Base-by-base conservation (phyloP, 306 rosid genomes). In the Rosa chinensis region DNA sequence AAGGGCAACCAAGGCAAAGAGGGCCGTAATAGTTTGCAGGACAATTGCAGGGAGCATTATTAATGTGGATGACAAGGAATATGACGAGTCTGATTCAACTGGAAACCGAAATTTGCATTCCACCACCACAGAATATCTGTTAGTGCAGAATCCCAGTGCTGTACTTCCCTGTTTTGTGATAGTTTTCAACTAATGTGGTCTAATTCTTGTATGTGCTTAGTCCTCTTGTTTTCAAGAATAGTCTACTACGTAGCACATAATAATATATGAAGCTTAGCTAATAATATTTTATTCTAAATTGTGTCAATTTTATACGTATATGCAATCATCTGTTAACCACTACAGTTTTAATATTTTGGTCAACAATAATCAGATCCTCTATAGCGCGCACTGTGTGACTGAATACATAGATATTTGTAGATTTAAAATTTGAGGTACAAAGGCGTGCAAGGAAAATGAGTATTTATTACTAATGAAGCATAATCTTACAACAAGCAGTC, bases 151-250 rank as follows among this genome's bases (percentile, higher is more conserved):
- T 87, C 92, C 92, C 17, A 75, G 79, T 79, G 89, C 93, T 82
- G 76, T 92, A 66, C 97, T 92, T 86, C 91, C 93, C 56, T 92
- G 96, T 84, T 92, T 92, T 85, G 92, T 92, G 18, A 18, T 90
- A 66, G 87, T 88, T 79, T 86, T 90, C 77, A 75, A 71, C 74
- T 90, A 76, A 92, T 25, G 35, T 68, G 47, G 47, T 66, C 5
- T 37, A 39, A 10, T 47, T 7, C n/a, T 72, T 8, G 9, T 52
- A 3, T 8, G 62, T 71, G 18, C 12, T 63, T 35, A 28, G 43
- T 12, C n/a, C 8, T 12, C n/a, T 35, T 4, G 20, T 63, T 63
- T 63, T 32, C 14, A 37, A 7, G 71, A 16, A 1, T 18, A 20
- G 18, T n/a, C 52, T 62, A 8, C 10, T 68, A 42, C 13, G 32